These are phyloP conservation scores for Phyllosticta citriasiana DNA, from an alignment of 2,329 filamentous ascomycete genomes.

Conservation along the genomic window DNA sequence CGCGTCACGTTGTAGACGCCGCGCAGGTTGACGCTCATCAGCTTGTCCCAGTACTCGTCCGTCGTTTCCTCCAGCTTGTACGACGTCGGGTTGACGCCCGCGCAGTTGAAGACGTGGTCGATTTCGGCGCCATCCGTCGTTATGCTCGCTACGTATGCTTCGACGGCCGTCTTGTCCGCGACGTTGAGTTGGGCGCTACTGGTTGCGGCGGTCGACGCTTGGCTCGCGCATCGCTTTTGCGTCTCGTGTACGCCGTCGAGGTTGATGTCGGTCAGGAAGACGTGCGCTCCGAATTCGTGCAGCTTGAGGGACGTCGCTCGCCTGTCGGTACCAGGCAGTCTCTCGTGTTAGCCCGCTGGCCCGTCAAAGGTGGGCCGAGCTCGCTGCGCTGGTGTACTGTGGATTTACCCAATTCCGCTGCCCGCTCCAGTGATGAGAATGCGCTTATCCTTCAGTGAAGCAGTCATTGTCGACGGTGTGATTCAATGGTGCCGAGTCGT, in stretches of 20 bases:
- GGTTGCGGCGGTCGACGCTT: slow-evolving; percentile 71
- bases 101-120: slow-evolving; percentile 95
- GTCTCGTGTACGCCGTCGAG: slow-evolving; percentile 71
- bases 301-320: slow-evolving; percentile 9
- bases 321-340: not conserved
- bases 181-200: slow-evolving; percentile 71
- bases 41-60: slow-evolving; percentile 83
- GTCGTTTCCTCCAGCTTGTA: slow-evolving; percentile 89
- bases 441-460: slow-evolving; percentile 71
- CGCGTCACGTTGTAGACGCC: slow-evolving; percentile 96
- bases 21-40: slow-evolving; percentile 83
- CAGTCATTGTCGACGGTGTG: not conserved
- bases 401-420: slow-evolving; percentile 69
- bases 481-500: not conserved
- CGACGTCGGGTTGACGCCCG: slow-evolving; percentile 90
- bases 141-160: not conserved
- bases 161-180: slow-evolving; percentile 79
- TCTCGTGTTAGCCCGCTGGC: not conserved
- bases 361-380: not conserved
- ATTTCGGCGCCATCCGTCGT: slow-evolving; percentile 80
- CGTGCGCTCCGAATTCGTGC: slow-evolving; percentile 53
- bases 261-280: slow-evolving; percentile 92
- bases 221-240: slow-evolving; percentile 72
- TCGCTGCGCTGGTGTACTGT: not conserved
- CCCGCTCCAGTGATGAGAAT: slow-evolving; percentile 81